Evolutionary conservation across 2,329 filamentous ascomycete genomes (phyloP).

Genomic region (Paraphaeosphaeria minitans): DNA sequence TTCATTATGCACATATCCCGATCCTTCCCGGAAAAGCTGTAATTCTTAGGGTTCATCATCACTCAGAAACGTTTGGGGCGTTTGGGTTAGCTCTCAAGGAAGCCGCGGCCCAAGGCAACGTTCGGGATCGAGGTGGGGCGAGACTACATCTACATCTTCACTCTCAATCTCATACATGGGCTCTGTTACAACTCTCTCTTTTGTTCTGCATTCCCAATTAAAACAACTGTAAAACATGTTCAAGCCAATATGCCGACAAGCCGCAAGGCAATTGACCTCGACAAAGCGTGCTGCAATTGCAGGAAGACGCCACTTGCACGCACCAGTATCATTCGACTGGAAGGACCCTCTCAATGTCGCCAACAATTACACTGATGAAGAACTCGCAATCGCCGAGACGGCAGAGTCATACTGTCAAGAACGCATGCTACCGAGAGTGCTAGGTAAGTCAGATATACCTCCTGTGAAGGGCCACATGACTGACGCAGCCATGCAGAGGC

Average conservation of each 20-base stretch:
- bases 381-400: conserved; percentile 85
- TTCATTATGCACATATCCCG: neutral
- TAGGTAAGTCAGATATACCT: conserved; percentile 62
- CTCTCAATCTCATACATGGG: neutral
- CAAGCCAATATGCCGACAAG: conserved; percentile 48
- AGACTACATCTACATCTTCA: conserved; percentile 2
- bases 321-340: conserved; percentile 75
- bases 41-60: neutral
- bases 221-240: conserved; percentile 45
- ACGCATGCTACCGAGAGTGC: conserved; percentile 78
- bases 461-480: conserved; percentile 2
- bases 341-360: conserved; percentile 80
- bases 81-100: conserved; percentile 1
- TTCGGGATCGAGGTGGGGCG: conserved; percentile 16
- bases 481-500: conserved; percentile 63
- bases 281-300: conserved; percentile 32
- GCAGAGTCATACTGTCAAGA: conserved; percentile 96
- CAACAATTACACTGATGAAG: conserved; percentile 84
- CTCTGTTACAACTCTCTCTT: neutral
- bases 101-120: conserved; percentile 22
- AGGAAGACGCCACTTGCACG: conserved; percentile 49
- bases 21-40: neutral
- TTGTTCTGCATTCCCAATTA: neutral
- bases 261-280: conserved; percentile 47
- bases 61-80: conserved; percentile 5